These are phyloP conservation scores for Rubus idaeus DNA, from an alignment of 306 rosid genomes.

Conservation along the genomic window DNA sequence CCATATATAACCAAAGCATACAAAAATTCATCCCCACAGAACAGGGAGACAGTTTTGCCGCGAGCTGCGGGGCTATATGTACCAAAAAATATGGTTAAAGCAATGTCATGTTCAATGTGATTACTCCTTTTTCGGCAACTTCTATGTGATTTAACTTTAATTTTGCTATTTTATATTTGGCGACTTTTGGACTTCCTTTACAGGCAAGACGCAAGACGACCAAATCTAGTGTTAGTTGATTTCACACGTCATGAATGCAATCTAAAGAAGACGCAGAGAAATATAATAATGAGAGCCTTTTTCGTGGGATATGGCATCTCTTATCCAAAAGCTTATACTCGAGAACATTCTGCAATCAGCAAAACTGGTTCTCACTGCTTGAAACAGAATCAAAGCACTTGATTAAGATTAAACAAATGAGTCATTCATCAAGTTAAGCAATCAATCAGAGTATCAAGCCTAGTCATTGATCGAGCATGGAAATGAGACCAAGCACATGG, in stretches of 20 bases:
- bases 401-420: neutral
- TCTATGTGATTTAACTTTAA: neutral
- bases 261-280: neutral
- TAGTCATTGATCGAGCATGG: slow-evolving; percentile 9
- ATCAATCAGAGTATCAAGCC: neutral
- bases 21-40: neutral
- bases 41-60: neutral
- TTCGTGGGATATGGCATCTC: neutral
- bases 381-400: neutral
- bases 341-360: neutral
- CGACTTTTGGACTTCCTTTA: slow-evolving; percentile 18
- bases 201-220: neutral
- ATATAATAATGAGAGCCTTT: neutral
- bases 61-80: neutral
- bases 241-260: slow-evolving; percentile 19
- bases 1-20: neutral
- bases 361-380: neutral
- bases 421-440: neutral
- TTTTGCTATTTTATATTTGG: neutral
- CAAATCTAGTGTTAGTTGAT: slow-evolving; percentile 17
- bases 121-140: neutral
- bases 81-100: neutral
- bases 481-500: neutral
- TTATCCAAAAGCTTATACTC: neutral
- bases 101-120: neutral